phyloP scores from a whole-genome alignment of 257 asterid species.

The Fraxinus anomala region DNA sequence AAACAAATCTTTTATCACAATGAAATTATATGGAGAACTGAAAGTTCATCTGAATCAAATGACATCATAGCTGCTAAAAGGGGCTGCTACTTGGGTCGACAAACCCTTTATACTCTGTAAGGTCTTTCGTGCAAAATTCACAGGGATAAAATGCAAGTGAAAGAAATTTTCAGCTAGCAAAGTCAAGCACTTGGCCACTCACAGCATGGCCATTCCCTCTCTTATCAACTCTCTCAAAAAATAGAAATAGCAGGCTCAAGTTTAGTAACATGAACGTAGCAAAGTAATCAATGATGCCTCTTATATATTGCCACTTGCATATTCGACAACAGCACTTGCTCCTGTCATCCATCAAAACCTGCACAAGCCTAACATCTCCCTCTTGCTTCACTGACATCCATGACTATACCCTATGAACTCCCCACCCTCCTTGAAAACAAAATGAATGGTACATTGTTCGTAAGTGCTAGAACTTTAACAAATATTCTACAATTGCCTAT shows the following conservation, averaged over 20 bases:
- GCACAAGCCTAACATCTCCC: neutral
- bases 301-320: neutral
- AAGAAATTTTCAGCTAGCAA: neutral
- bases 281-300: neutral
- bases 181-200: neutral
- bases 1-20: neutral
- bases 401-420: conserved; percentile 1
- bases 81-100: neutral
- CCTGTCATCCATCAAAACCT: conserved; percentile 9
- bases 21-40: neutral
- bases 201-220: neutral
- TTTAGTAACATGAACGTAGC: conserved; percentile 10
- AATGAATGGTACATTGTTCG: neutral
- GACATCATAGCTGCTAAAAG: neutral
- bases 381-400: neutral
- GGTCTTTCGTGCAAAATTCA: neutral
- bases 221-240: conserved; percentile 1
- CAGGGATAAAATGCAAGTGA: neutral
- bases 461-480: neutral
- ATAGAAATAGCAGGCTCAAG: neutral
- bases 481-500: conserved; percentile 9
- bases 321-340: conserved; percentile 1
- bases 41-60: neutral
- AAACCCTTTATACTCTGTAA: neutral
- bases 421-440: neutral